Evolutionary conservation across 805 yeast species (phyloP), one percentile per base, ranked within the genome.

Genomic region (Tetrapisispora fleetii): DNA sequence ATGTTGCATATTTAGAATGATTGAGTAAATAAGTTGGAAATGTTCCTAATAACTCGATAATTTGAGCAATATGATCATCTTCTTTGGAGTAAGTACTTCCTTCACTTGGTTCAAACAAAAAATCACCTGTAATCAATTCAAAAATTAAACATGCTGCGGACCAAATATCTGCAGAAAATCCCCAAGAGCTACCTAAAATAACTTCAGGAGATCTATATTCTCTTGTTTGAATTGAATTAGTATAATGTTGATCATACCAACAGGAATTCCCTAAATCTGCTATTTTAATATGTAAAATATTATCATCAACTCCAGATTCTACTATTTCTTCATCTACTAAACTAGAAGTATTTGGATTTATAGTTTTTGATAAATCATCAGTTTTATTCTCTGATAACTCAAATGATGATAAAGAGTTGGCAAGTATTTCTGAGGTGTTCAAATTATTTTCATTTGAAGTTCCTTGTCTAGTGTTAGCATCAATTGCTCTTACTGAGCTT

Each of bases 61-160:
- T 87, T 65, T 93, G 98, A 0, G 98, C 98, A 57, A 93, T 75
- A 65, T 93, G 99, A 64, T 93, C 99, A 61, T 91, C 97, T 65
- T 90, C 96, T 60, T 90, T 90, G 44, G 81, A 64, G 67, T 87
- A 91, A 4, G 84, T 72, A 48, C 77, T 78, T 1, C 90, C 89
- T 52, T 79, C 79, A 40, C 65, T 67, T 0, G 99, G 99, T 64
- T 91, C 97, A 65, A 91, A 93, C 45, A 93, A 67, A 59, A 90
- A 90, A 66, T 91, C 98, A 3, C 98, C 98, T 0, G 99, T 91
- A 40, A 91, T 67, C 22, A 93, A 73, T 69, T 93, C 99, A 67
- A 93, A 93, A 1, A 85, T 73, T 58, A 93, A 68, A 68, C 98
- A 90, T 0, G 95, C 97, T 58, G 85, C 73, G n/a, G 96, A 85